Evolutionary conservation across 2,329 filamentous ascomycete genomes (phyloP), one percentile per base, ranked within the genome.

Genomic region (Scedosporium dehoogii): DNA sequence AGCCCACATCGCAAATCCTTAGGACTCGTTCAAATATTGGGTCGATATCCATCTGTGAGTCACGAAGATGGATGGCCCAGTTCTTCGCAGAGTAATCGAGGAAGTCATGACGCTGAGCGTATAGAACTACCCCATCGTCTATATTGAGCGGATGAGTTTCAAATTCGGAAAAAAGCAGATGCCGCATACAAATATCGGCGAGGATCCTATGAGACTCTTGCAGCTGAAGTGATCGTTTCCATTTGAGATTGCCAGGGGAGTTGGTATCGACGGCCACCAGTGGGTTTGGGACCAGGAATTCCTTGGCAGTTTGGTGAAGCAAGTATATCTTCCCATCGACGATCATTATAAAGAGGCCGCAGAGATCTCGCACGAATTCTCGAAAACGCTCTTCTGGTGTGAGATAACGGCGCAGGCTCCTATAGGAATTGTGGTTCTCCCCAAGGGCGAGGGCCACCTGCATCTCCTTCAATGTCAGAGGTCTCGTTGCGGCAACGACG

Each of bases 311-410:
- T 62, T 73, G 69, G 58, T 73, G 70, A 23, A 73, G 65, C 25
- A 71, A 62, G 64, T 65, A 68, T 25, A 71, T 66, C 4, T 63
- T 70, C 16, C 44, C 38, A 18, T 68, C 62, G 10, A 21, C 64
- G 38, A 71, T 56, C n/a, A 65, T 67, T 0, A 73, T 66, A 63
- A 75, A 74, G 6, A 73, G 71, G 21, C 73, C 69, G 62, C 72
- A 75, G 1, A 65, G 61, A 2, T 70, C 63, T 21, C 71, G 61
- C 14, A 71, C 63, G 10, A 63, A 58, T 7, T 59, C 14, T 2
- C 29, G 41, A n/a, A 69, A 64, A 0, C 64, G 64, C 0, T 61
- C 41, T 9, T 44, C 38, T 6, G 38, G 38, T 7, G 4, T 14
- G 3, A 25, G n/a, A 5, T 59, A 14, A 21, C 18, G 14, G 6